These are phyloP conservation scores for Litchi chinensis DNA, from an alignment of 345 rosid genomes.

Conservation along the genomic window DNA sequence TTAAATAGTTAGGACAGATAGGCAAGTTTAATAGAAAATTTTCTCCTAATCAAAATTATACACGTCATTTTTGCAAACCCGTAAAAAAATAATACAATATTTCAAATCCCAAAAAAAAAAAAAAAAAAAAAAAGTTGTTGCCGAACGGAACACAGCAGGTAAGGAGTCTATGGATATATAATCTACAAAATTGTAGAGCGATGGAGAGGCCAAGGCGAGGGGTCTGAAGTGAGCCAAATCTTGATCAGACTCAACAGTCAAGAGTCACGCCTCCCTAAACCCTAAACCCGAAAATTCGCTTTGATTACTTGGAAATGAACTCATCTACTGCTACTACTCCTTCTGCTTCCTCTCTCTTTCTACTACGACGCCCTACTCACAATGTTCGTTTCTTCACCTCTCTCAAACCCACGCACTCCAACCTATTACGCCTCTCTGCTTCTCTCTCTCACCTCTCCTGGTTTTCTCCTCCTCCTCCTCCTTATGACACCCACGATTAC, in stretches of 20 bases:
- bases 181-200: neutral
- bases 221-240: neutral
- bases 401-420: slow-evolving; percentile 35
- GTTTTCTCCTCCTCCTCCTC: slow-evolving; percentile 47
- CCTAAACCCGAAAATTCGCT: neutral
- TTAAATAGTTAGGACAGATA: too few relatives aligned
- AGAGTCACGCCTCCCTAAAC: neutral
- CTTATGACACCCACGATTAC: slow-evolving; percentile 26
- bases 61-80: too few relatives aligned
- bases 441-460: slow-evolving; percentile 54
- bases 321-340: slow-evolving; percentile 34
- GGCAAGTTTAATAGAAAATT: too few relatives aligned
- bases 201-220: neutral
- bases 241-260: neutral
- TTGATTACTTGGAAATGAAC: slow-evolving; percentile 29
- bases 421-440: slow-evolving; percentile 44
- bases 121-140: too few relatives aligned
- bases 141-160: too few relatives aligned
- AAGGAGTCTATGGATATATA: neutral
- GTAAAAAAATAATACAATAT: too few relatives aligned
- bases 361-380: slow-evolving; percentile 42
- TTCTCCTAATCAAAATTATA: too few relatives aligned
- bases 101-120: too few relatives aligned
- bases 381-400: slow-evolving; percentile 29
- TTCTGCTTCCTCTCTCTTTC: slow-evolving; percentile 26